A percentile compares a stretch with the other conserved stretches of the same genome.
These are phyloP conservation scores for Cladochytrium replicatum DNA, from an alignment of 192 early-diverging fungal species.

Conservation along the genomic window DNA sequence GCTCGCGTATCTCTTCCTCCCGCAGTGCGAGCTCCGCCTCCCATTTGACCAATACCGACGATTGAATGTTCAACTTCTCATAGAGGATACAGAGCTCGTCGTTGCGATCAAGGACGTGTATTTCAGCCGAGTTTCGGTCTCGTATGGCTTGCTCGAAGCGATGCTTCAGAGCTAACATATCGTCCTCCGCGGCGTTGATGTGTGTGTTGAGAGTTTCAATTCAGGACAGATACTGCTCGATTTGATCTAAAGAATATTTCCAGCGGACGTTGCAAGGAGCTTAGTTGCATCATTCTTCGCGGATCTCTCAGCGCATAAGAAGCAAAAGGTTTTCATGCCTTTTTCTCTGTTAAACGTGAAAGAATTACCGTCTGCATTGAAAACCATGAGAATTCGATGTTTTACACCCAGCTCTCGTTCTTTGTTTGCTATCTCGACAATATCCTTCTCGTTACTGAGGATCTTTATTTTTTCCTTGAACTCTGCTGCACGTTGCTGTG, in stretches of 20 bases:
- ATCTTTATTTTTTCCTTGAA: conserved; percentile 59
- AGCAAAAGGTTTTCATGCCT: conserved; percentile 44
- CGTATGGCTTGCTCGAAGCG: conserved; percentile 40
- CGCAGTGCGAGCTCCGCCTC: conserved; percentile 21
- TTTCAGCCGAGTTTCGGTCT: conserved; percentile 41
- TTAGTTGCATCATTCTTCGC: conserved; percentile 56
- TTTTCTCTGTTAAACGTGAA: conserved; percentile 24
- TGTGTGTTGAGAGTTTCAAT: conserved; percentile 45
- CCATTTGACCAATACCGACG: conserved; percentile 27
- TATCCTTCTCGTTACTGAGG: conserved; percentile 54
- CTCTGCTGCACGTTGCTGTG: conserved; percentile 46
- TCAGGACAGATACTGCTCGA: conserved; percentile 43
- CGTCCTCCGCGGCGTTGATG: conserved; percentile 43
- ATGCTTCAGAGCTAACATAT: conserved; percentile 34
- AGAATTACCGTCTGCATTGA: not conserved
- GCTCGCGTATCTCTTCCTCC: conserved; percentile 34
- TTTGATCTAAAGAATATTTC: conserved; percentile 47
- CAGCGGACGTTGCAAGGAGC: conserved; percentile 34
- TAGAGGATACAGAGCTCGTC: conserved; percentile 53
- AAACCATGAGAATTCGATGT: not conserved
- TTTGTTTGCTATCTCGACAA: conserved; percentile 47
- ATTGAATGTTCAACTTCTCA: conserved; percentile 41
- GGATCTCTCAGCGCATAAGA: conserved; percentile 41
- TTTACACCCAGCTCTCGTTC: conserved; percentile 46
- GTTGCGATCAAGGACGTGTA: conserved; percentile 48